These are phyloP conservation scores for Trametes hirsuta DNA, from an alignment of 1,284 basidiomycete species.

Conservation along the genomic window DNA sequence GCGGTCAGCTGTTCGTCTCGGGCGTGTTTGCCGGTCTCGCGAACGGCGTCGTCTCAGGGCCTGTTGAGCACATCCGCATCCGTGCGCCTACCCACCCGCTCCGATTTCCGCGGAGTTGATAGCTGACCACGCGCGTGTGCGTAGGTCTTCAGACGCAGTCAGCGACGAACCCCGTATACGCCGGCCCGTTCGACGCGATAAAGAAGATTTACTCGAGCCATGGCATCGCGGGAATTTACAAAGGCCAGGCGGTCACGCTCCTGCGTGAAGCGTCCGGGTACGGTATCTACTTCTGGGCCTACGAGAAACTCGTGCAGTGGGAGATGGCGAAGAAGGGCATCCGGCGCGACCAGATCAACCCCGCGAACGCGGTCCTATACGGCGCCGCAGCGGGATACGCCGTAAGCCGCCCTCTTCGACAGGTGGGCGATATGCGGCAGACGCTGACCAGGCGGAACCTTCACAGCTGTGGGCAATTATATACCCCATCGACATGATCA, in stretches of 20 bases:
- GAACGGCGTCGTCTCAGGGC: conserved; percentile 92
- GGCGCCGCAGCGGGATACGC: conserved; percentile 88
- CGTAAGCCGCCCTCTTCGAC: conserved; percentile 47
- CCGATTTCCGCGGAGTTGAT: neutral
- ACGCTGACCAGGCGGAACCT: neutral
- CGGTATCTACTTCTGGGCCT: conserved; percentile 90
- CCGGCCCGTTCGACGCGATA: conserved; percentile 87
- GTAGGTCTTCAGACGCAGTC: conserved; percentile 89
- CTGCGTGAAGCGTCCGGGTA: conserved; percentile 87
- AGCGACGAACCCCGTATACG: conserved; percentile 70
- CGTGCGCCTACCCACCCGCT: conserved; percentile 46
- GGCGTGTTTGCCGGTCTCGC: conserved; percentile 88
- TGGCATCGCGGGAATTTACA: conserved; percentile 88
- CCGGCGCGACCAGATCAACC: conserved; percentile 74
- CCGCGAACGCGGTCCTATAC: conserved; percentile 79
- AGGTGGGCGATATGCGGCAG: neutral
- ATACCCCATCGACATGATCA: conserved; percentile 95
- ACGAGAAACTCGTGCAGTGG: conserved; percentile 90
- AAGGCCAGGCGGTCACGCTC: conserved; percentile 91
- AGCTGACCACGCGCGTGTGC: conserved; percentile 1
- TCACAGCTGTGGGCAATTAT: conserved; percentile 80
- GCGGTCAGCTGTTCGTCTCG: conserved; percentile 73
- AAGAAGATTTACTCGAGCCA: conserved; percentile 76
- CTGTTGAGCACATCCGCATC: conserved; percentile 98
- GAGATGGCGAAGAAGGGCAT: conserved; percentile 77